Conservation (phyloP, 2,329 filamentous ascomycete species). For the Diaporthe aspalathi region DNA sequence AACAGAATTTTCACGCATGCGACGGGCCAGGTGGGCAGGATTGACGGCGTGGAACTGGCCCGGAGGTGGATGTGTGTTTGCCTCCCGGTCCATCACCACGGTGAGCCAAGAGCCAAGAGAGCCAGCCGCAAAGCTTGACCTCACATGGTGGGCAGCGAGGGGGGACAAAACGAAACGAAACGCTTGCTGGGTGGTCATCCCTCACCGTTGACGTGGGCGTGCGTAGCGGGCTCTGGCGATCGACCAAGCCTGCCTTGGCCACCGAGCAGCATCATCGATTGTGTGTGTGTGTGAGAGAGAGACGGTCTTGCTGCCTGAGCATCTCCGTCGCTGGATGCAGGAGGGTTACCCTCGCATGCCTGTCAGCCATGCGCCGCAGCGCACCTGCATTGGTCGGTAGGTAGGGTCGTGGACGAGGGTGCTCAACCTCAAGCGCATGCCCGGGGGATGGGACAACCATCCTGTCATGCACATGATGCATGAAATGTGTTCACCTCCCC, state of each 20-base stretch:
- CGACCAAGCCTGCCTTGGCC: neutral
- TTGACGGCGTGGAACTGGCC: neutral
- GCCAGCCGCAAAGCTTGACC: slow-evolving; percentile 31
- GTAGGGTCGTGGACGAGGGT: neutral
- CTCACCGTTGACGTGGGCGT: neutral
- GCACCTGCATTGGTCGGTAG: neutral
- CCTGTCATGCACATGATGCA: slow-evolving; percentile 4
- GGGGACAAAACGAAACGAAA: neutral
- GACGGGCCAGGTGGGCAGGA: neutral
- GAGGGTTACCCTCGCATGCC: neutral
- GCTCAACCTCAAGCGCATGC: neutral
- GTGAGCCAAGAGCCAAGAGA: slow-evolving; percentile 19
- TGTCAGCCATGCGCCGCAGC: neutral
- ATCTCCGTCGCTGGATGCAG: neutral
- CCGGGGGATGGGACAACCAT: neutral
- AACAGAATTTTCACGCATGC: neutral
- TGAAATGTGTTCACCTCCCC: neutral
- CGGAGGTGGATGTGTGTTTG: neutral
- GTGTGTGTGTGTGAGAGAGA: too few relatives aligned
- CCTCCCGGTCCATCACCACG: neutral
- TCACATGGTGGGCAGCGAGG: neutral
- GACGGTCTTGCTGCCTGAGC: too few relatives aligned
- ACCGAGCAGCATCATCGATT: slow-evolving; percentile 4
- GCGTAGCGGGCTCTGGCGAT: neutral
- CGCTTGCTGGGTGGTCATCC: neutral